These are phyloP conservation scores for Penicillium chermesinum DNA, from an alignment of 495 filamentous ascomycete genomes.

Conservation along the genomic window DNA sequence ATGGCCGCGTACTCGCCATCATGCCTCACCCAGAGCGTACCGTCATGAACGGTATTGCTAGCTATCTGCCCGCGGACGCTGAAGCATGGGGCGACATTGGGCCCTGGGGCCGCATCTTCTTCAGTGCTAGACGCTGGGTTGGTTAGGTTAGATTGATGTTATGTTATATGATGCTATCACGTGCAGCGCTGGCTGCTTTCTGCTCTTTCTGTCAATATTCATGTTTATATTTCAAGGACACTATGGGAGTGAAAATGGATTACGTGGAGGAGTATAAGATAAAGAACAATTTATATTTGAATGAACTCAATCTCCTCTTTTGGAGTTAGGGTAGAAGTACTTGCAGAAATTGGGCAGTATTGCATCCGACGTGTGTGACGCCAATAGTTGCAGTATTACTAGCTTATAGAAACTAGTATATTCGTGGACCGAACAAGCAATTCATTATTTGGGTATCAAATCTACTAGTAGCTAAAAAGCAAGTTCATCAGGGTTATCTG, in stretches of 20 bases:
- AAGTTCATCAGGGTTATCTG: background rate
- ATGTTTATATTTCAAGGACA: constrained; percentile 1
- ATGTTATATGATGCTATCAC: constrained; percentile 4
- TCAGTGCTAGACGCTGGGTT: constrained; percentile 79
- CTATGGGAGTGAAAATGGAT: background rate
- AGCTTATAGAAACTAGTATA: too few relatives aligned
- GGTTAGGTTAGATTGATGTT: constrained; percentile 43
- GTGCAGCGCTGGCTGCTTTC: too few relatives aligned
- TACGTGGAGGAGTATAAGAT: too few relatives aligned
- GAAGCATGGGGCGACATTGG: constrained; percentile 81
- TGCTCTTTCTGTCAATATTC: too few relatives aligned
- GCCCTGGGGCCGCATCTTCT: constrained; percentile 79
- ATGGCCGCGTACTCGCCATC: constrained; percentile 85
- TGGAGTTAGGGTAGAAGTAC: too few relatives aligned
- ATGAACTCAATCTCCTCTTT: too few relatives aligned
- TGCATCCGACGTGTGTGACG: too few relatives aligned
- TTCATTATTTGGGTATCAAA: too few relatives aligned
- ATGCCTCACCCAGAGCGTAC: constrained; percentile 97
- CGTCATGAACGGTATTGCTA: constrained; percentile 75
- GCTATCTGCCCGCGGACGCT: constrained; percentile 62
- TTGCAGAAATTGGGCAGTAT: too few relatives aligned
- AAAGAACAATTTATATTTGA: background rate
- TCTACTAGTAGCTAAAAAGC: too few relatives aligned
- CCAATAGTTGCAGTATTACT: too few relatives aligned
- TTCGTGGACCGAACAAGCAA: too few relatives aligned